Evolutionary conservation across 176 grass and related monocot genomes (phyloP), one percentile per base, ranked within the genome.

Genomic region (Eragrostis nindensis): DNA sequence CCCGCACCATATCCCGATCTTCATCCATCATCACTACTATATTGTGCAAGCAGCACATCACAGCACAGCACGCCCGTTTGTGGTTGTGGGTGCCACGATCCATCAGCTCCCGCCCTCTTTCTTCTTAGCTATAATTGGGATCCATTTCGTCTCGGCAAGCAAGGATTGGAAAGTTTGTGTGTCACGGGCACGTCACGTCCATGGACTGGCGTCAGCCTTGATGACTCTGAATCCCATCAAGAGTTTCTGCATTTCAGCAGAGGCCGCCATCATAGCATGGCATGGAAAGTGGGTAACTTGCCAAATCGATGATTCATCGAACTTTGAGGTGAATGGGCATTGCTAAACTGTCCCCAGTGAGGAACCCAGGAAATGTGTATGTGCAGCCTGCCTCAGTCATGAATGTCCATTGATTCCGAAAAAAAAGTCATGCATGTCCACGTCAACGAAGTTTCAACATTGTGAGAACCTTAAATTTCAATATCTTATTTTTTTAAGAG

Each of bases 11-110:
- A n/a, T 44, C 72, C 75, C 26, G 22, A 70, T 84, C 72, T 41
- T 36, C 38, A 67, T 66, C 18, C n/a, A 48, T 15, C 13, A 5
- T 36, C 32, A 36, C 32, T 36, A 36, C 2, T 48, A 1, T 8
- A 25, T n/a, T 10, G 12, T 26, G 43, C 54, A 59, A 71, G 46
- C 22, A 53, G 14, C 26, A 26, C 8, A 10, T n/a, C n/a, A n/a
- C n/a, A n/a, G n/a, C n/a, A n/a, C n/a, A n/a, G 42, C 41, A 40
- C 8, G 14, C 54, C 16, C 55, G 70, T 78, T 64, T 78, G 54
- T 63, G 67, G 15, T 11, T 47, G 46, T 36, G 32, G 32, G 67
- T 27, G 21, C 1, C 68, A 79, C 36, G 67, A 64, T 61, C 48
- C 24, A 59, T 30, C 17, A 11, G 13, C 42, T 27, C 64, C n/a